phyloP scores from a whole-genome alignment of 148 eudicot genomes.

The Pouteria glomerata region DNA sequence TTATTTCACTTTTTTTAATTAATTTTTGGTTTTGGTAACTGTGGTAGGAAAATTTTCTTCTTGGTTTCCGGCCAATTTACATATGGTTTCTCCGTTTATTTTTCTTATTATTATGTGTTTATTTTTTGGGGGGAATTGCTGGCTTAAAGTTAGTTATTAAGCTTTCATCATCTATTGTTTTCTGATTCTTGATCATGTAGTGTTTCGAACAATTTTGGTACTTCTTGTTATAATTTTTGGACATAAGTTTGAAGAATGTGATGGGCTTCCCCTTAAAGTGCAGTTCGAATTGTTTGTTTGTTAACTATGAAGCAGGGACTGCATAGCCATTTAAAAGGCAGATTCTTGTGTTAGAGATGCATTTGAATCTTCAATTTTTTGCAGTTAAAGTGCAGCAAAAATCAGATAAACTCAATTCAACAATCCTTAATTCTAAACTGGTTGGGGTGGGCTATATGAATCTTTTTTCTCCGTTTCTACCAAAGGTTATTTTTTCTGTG shows the following conservation, averaged over 20 bases:
- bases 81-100: not conserved
- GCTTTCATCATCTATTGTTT: conserved; percentile 5
- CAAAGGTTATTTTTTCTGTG: no score
- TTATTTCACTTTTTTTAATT: not conserved
- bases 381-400: no score
- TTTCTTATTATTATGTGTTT: not conserved
- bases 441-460: no score
- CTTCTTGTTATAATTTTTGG: not conserved
- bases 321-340: not conserved
- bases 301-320: not conserved
- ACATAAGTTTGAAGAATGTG: not conserved
- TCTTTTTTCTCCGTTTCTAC: no score
- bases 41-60: not conserved
- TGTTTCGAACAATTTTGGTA: conserved; percentile 1
- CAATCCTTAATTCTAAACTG: no score
- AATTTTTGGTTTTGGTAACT: not conserved
- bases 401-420: no score
- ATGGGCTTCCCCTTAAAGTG: conserved; percentile 3
- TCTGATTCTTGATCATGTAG: not conserved
- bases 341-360: not conserved
- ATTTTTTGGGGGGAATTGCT: not conserved
- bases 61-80: not conserved
- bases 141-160: not conserved
- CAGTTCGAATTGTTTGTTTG: not conserved
- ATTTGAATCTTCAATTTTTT: not conserved